These are phyloP conservation scores for Phytopythium aichiense DNA, from an alignment of 352 stramenopile species.

Conservation along the genomic window DNA sequence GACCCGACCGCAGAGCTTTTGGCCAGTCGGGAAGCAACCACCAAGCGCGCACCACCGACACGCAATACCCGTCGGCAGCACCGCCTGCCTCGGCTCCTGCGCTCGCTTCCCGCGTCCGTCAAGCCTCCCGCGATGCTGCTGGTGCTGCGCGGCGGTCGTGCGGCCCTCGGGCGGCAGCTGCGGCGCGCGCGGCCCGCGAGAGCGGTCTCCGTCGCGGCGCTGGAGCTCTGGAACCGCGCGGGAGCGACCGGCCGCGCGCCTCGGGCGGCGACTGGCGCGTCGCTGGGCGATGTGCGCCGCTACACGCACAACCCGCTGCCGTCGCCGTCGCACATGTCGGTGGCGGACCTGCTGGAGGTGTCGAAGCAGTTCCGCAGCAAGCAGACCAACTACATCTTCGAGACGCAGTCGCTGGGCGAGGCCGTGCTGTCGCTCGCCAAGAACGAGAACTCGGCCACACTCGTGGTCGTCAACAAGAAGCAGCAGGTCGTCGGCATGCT, in stretches of 20 bases:
- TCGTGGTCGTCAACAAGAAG: constrained; percentile 66
- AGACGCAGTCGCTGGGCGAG: constrained; percentile 60
- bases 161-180: constrained; percentile 8
- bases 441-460: constrained; percentile 74
- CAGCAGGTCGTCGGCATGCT: constrained; percentile 75
- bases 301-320: constrained; percentile 20
- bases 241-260: neutral
- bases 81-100: neutral
- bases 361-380: constrained; percentile 72
- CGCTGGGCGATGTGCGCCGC: neutral
- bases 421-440: constrained; percentile 56
- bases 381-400: constrained; percentile 65
- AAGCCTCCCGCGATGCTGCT: constrained; percentile 4
- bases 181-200: constrained; percentile 13
- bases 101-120: neutral
- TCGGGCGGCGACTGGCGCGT: neutral
- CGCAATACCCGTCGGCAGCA: neutral
- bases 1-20: no score
- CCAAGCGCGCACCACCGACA: constrained; percentile 2
- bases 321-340: constrained; percentile 45
- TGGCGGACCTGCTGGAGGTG: constrained; percentile 66
- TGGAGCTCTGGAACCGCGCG: neutral
- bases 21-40: neutral
- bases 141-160: neutral
- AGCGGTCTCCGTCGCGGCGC: neutral